Evolutionary conservation across 352 stramenopile genomes (phyloP).

Genomic region (Globisporangium carolinianum): DNA sequence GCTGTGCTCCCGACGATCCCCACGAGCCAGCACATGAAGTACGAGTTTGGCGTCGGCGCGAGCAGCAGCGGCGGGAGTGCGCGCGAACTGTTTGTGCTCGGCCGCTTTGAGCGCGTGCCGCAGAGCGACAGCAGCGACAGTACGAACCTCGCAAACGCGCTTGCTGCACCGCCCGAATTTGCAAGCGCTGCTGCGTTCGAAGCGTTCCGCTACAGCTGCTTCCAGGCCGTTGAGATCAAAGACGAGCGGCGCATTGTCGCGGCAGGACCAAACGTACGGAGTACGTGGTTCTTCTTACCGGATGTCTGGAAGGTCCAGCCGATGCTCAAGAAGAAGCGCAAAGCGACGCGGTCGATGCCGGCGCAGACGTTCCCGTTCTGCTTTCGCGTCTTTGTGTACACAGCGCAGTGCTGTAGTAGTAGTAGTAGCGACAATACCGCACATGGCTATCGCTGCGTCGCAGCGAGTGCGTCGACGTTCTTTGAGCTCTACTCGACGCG

Average conservation of each 20-base stretch:
- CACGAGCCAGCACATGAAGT: constrained; percentile 54
- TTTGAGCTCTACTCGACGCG: constrained; percentile 85
- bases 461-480: constrained; percentile 53
- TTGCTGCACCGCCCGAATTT: constrained; percentile 41
- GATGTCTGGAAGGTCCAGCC: constrained; percentile 87
- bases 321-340: constrained; percentile 87
- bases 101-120: constrained; percentile 72
- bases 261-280: constrained; percentile 23
- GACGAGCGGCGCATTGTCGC: constrained; percentile 41
- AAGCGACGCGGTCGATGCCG: constrained; percentile 68
- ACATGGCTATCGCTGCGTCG: constrained; percentile 39
- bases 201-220: constrained; percentile 70
- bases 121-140: constrained; percentile 39
- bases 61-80: constrained; percentile 30
- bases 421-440: neutral
- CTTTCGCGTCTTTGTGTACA: constrained; percentile 77
- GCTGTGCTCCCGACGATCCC: neutral
- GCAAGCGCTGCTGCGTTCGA: constrained; percentile 44
- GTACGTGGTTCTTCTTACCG: constrained; percentile 82
- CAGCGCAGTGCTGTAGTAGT: neutral
- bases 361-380: constrained; percentile 86
- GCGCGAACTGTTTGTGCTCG: constrained; percentile 66
- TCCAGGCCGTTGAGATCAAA: constrained; percentile 80
- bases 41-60: constrained; percentile 30
- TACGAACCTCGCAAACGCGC: constrained; percentile 30